phyloP scores from a whole-genome alignment of 768 basidiomycete species.

The Clavulina sp. region DNA sequence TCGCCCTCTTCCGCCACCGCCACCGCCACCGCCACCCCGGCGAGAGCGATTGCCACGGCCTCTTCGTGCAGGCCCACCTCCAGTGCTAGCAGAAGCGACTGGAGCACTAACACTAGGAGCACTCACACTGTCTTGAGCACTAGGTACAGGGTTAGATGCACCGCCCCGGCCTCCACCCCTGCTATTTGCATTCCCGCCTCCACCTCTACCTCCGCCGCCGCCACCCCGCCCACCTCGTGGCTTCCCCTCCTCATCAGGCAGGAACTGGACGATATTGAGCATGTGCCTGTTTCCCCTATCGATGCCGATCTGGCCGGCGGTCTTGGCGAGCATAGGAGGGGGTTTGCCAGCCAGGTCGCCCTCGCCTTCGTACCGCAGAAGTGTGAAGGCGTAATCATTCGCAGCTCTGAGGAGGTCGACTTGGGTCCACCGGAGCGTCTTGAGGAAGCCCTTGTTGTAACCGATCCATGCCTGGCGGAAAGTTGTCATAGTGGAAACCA shows the following conservation, averaged over 20 bases:
- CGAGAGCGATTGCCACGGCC: too few relatives aligned
- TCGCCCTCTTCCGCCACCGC: too few relatives aligned
- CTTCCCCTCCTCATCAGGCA: conserved; percentile 8
- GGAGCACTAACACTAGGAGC: too few relatives aligned
- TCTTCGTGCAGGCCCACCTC: too few relatives aligned
- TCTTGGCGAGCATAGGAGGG: conserved; percentile 27
- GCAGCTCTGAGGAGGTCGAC: conserved; percentile 26
- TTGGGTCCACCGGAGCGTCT: conserved; percentile 23
- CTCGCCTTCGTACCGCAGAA: conserved; percentile 18
- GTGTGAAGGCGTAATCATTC: conserved; percentile 17
- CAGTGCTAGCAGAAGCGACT: too few relatives aligned
- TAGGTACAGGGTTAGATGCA: too few relatives aligned
- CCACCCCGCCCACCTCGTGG: conserved; percentile 7
- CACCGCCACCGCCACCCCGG: too few relatives aligned
- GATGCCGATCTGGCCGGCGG: conserved; percentile 35
- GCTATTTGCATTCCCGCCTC: background rate
- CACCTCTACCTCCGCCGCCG: conserved; percentile 8
- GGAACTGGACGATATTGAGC: conserved; percentile 16
- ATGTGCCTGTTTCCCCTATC: conserved; percentile 17
- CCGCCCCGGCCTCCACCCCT: background rate
- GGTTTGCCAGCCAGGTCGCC: conserved; percentile 3
- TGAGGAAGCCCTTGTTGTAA: conserved; percentile 32
- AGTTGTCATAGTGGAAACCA: background rate
- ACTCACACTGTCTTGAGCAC: too few relatives aligned
- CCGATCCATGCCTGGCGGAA: conserved; percentile 30